Evolutionary conservation across 441 rosid species (phyloP).

Genomic region (Rhodomyrtus psidioides): DNA sequence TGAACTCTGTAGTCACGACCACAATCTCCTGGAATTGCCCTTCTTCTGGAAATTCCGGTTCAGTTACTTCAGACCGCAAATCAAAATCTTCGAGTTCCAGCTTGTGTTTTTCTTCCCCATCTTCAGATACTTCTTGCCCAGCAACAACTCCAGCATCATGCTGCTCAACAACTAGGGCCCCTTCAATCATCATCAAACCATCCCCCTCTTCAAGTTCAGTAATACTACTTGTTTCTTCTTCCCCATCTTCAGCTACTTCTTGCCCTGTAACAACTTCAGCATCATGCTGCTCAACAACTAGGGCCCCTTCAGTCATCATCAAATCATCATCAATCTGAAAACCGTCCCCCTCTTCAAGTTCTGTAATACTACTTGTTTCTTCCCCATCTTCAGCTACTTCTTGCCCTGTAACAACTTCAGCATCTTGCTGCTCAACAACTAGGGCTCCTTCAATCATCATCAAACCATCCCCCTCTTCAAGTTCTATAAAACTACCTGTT

Average conservation of each 20-base stretch:
- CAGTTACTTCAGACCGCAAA: not conserved
- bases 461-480: constrained; percentile 5
- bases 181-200: no score
- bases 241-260: not conserved
- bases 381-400: not conserved
- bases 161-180: no score
- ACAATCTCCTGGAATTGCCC: constrained; percentile 6
- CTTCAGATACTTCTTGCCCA: no score
- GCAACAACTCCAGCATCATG: no score
- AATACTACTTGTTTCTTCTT: constrained; percentile 4
- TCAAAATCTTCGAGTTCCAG: not conserved
- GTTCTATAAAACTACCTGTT: not conserved
- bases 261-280: constrained; percentile 17
- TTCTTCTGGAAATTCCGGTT: not conserved
- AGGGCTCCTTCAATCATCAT: not conserved
- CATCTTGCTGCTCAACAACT: not conserved
- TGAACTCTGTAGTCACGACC: constrained; percentile 6
- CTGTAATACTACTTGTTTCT: not conserved
- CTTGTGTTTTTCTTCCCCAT: constrained; percentile 7
- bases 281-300: not conserved
- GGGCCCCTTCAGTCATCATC: not conserved
- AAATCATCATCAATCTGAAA: not conserved
- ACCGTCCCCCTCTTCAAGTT: constrained; percentile 6
- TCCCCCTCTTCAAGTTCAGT: not conserved
- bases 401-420: constrained; percentile 12